Evolutionary conservation across 2,329 filamentous ascomycete genomes (phyloP).

Genomic region (Aulographum hederae): DNA sequence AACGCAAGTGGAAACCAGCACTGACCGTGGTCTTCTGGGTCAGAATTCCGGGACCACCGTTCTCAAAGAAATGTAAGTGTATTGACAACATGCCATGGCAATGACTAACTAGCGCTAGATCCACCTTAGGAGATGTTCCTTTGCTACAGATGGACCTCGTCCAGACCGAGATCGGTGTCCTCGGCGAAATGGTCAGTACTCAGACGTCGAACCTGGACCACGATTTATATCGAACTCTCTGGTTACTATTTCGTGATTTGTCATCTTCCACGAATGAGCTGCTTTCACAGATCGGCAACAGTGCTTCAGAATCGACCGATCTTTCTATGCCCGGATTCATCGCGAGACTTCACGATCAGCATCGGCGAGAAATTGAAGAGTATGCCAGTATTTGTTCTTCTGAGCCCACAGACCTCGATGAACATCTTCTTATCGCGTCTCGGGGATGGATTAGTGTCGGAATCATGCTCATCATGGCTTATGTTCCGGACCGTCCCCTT

Average conservation of each 20-base stretch:
- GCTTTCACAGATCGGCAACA: too few species aligned
- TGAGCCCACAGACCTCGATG: slow-evolving; percentile 7
- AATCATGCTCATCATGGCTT: slow-evolving; percentile 55
- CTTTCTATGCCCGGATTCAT: not conserved
- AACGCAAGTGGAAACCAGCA: too few species aligned
- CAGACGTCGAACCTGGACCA: not conserved
- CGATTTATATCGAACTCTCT: not conserved
- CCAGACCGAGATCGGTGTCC: slow-evolving; percentile 18
- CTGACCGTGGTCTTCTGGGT: too few species aligned
- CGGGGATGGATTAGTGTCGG: slow-evolving; percentile 59
- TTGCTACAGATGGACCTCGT: slow-evolving; percentile 22
- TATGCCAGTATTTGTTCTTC: too few species aligned
- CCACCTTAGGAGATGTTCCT: too few species aligned
- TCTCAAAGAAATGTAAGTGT: too few species aligned
- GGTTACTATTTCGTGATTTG: not conserved
- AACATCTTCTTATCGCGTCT: too few species aligned
- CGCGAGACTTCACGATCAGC: not conserved
- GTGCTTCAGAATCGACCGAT: not conserved
- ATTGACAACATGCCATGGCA: too few species aligned
- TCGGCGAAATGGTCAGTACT: slow-evolving; percentile 16
- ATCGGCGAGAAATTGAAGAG: too few species aligned
- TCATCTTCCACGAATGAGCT: not conserved
- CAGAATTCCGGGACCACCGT: too few species aligned
- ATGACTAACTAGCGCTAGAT: too few species aligned
- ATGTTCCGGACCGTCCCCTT: slow-evolving; percentile 70